These are phyloP conservation scores for Atalantia buxifolia DNA, from an alignment of 345 rosid genomes.

Conservation along the genomic window DNA sequence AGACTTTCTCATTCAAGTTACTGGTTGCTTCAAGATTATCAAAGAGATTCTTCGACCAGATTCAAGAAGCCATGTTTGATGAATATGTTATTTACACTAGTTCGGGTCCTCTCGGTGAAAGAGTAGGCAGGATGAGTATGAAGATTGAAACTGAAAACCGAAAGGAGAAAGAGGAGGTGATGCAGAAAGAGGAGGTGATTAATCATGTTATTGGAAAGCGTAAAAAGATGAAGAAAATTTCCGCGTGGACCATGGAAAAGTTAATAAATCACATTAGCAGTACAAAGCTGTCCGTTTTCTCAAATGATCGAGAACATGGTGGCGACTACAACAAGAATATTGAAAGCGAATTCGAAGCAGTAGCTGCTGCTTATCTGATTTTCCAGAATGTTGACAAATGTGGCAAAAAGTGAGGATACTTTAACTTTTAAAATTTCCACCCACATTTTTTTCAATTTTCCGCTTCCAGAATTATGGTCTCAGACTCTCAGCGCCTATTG, in stretches of 20 bases:
- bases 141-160: constrained; percentile 12
- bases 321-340: constrained; percentile 29
- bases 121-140: constrained; percentile 31
- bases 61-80: constrained; percentile 60
- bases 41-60: constrained; percentile 63
- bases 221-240: constrained; percentile 53
- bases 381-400: constrained; percentile 56
- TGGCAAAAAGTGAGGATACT: constrained; percentile 39
- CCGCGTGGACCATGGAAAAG: constrained; percentile 79
- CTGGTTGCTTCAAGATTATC: constrained; percentile 47
- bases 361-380: constrained; percentile 53
- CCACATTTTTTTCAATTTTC: no score
- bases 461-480: neutral
- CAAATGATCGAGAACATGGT: constrained; percentile 18
- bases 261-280: constrained; percentile 43
- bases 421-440: neutral
- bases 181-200: constrained; percentile 54
- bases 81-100: constrained; percentile 46
- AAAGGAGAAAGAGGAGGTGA: constrained; percentile 43
- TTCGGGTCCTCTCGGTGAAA: constrained; percentile 46
- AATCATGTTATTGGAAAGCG: constrained; percentile 43
- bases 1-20: constrained; percentile 44
- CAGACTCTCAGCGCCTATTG: neutral
- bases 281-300: constrained; percentile 37
- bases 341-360: constrained; percentile 65